These are phyloP conservation scores for Penicillium frequentans DNA, from an alignment of 2,329 filamentous ascomycete genomes.

Conservation along the genomic window DNA sequence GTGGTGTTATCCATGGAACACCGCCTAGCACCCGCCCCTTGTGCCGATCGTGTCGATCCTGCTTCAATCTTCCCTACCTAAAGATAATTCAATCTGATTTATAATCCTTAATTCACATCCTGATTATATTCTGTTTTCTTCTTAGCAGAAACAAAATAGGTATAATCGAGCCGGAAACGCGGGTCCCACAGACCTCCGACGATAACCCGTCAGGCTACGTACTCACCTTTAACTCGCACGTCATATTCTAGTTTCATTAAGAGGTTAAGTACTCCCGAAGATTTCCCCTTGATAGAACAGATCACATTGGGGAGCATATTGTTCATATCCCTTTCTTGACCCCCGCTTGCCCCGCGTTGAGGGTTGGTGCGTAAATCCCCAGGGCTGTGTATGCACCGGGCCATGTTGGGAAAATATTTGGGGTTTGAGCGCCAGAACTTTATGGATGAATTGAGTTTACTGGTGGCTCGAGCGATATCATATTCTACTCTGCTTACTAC, in stretches of 20 bases:
- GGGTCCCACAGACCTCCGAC: no score
- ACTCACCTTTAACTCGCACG: neutral
- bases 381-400: neutral
- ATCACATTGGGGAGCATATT: neutral
- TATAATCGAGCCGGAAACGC: no score
- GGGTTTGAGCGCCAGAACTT: neutral
- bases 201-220: no score
- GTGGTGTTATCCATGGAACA: slow-evolving; percentile 18
- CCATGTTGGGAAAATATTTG: neutral
- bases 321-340: neutral
- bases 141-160: no score
- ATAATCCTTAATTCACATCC: no score
- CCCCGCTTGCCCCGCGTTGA: neutral
- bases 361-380: neutral
- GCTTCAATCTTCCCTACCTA: neutral
- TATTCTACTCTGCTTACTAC: neutral
- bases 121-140: no score
- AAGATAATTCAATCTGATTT: no score
- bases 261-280: neutral
- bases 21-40: slow-evolving; percentile 2
- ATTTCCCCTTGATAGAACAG: neutral
- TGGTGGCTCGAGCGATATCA: neutral
- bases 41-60: slow-evolving; percentile 21
- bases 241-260: neutral
- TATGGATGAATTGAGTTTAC: neutral